These are phyloP conservation scores for Dactylellina sp. DNA, from an alignment of 2,329 filamentous ascomycete genomes.

Conservation along the genomic window DNA sequence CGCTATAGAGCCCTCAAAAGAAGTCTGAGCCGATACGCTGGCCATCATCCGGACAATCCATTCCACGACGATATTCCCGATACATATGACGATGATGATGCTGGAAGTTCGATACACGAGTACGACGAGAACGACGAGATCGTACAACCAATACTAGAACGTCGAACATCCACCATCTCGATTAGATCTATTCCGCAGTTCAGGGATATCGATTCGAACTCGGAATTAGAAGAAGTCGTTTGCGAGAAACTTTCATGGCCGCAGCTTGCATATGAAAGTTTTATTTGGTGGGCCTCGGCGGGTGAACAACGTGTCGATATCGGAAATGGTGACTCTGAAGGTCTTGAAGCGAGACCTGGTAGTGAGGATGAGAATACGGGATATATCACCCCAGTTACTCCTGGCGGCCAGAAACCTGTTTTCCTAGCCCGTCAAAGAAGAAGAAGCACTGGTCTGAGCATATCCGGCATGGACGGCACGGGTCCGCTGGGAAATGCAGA, in stretches of 20 bases:
- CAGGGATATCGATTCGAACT: constrained; percentile 62
- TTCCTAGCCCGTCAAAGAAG: constrained; percentile 52
- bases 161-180: constrained; percentile 47
- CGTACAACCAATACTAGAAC: constrained; percentile 46
- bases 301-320: constrained; percentile 76
- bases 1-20: constrained; percentile 78
- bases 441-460: constrained; percentile 50
- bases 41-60: constrained; percentile 61
- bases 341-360: constrained; percentile 61
- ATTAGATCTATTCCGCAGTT: constrained; percentile 39
- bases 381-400: constrained; percentile 42
- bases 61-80: constrained; percentile 61
- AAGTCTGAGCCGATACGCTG: constrained; percentile 66
- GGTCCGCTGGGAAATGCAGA: constrained; percentile 68
- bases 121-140: constrained; percentile 55
- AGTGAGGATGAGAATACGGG: constrained; percentile 55
- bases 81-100: constrained; percentile 55
- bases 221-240: constrained; percentile 66
- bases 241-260: constrained; percentile 75
- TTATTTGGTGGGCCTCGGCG: constrained; percentile 91
- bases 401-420: constrained; percentile 51
- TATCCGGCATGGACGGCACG: constrained; percentile 52
- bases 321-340: constrained; percentile 59
- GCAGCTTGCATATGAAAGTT: constrained; percentile 80
- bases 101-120: constrained; percentile 46